Evolutionary conservation across 2,329 filamentous ascomycete species (phyloP), one percentile per base, ranked within the genome.

Genomic region (Phoma sp.): DNA sequence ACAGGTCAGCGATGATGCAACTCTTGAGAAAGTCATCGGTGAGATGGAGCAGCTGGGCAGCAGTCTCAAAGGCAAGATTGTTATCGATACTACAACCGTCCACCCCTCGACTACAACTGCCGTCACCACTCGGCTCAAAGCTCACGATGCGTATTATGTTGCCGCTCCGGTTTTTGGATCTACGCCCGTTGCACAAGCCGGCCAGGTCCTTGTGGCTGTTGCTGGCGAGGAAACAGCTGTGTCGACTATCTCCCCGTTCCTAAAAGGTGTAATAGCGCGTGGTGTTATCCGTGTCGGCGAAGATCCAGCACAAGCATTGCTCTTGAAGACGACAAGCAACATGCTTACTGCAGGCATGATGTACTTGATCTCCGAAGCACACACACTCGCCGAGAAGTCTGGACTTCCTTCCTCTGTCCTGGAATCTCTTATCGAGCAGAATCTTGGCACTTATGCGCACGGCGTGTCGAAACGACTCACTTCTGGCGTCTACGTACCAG

Each of bases 61-160:
- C n/a, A 24, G 55, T 15, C 38, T 71, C 4, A 62, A 60, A 3
- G 69, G 68, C n/a, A 84, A 82, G 58, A 71, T 78, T 12, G 58
- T 83, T 8, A 71, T 80, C 17, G 82, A 84, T 54, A 82, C 80
- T 0, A 82, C 81, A 0, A 84, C 82, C 0, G 76, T 83, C 1
- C 79, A 82, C 48, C 81, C 81, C 0, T 66, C 74, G 6, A 80
- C 80, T 0, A 77, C 79, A 0, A 58, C 64, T 1, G 55, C 58
- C 6, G 67, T 73, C 0, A 55, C 74, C 1, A 43, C 51, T 0
- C 66, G 64, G 0, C 60, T 83, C 0, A 43, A 51, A 0, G 2
- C 61, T 55, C 4, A 60, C 53, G 10, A 70, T 0, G 77, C 72
- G 2, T 48, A 55, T 3, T 82, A 82, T 43, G 64, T 83, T 25